Percentiles rank a stretch among this genome's conserved stretches.
Conservation (phyloP, 768 basidiomycete genomes). For the Vararia minispora region DNA sequence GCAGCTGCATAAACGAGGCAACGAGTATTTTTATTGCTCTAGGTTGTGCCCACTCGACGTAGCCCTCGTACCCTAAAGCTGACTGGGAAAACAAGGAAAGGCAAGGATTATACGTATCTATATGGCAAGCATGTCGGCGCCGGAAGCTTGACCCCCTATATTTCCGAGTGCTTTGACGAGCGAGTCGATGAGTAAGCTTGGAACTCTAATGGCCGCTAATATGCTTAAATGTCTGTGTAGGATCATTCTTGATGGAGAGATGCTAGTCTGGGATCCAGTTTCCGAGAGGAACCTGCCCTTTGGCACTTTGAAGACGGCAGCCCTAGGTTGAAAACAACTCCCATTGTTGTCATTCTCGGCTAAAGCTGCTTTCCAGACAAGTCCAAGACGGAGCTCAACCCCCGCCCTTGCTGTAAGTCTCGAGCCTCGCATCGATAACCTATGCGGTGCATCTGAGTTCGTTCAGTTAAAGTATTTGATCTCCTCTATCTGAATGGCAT, state of each 20-base stretch:
- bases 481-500: constrained; percentile 81
- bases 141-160: constrained; percentile 84
- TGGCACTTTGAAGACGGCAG: constrained; percentile 88
- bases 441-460: neutral
- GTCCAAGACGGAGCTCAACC: constrained; percentile 55
- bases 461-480: constrained; percentile 93
- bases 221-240: constrained; percentile 27
- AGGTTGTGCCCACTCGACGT: constrained; percentile 33
- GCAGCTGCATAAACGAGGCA: constrained; percentile 87
- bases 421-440: neutral
- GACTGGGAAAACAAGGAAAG: constrained; percentile 65
- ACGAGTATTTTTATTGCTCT: constrained; percentile 89
- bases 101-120: constrained; percentile 82
- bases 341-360: constrained; percentile 1
- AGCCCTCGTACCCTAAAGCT: neutral
- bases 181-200: constrained; percentile 67
- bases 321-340: constrained; percentile 43
- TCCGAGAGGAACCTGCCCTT: constrained; percentile 85
- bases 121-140: constrained; percentile 78
- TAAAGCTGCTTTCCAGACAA: constrained; percentile 37
- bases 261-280: constrained; percentile 96
- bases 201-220: neutral
- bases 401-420: constrained; percentile 82
- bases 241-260: constrained; percentile 93
- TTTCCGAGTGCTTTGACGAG: constrained; percentile 63